Conservation (phyloP, 768 basidiomycete genomes). For the Kwoniella sp. region DNA sequence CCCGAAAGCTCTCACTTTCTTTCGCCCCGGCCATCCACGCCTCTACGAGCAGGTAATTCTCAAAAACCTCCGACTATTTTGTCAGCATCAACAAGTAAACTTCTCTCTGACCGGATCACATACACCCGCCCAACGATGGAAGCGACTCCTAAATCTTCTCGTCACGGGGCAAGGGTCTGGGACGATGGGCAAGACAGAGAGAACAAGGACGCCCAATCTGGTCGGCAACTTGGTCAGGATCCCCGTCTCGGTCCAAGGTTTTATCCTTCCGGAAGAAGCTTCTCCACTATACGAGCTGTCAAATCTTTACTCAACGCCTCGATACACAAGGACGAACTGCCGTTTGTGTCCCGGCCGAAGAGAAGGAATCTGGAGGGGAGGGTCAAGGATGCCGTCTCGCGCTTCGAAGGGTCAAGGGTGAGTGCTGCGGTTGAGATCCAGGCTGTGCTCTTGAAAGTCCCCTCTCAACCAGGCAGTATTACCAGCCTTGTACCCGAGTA, state of each 20-base stretch:
- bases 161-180: too few relatives aligned
- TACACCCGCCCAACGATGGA: not conserved
- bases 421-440: too few relatives aligned
- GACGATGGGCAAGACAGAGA: too few relatives aligned
- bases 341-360: not conserved
- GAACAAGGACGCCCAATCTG: not conserved
- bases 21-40: not conserved
- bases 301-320: not conserved
- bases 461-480: too few relatives aligned
- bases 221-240: too few relatives aligned
- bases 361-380: conserved; percentile 2
- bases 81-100: conserved; percentile 7
- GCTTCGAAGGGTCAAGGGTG: conserved; percentile 3
- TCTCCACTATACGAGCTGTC: conserved; percentile 5
- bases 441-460: too few relatives aligned
- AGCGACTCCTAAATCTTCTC: too few relatives aligned
- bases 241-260: conserved; percentile 1
- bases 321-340: not conserved
- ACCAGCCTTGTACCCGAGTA: too few relatives aligned
- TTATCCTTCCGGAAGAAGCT: conserved; percentile 15
- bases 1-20: too few relatives aligned
- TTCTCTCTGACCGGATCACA: not conserved
- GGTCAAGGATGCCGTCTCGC: conserved; percentile 5
- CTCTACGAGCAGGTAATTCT: not conserved
- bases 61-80: not conserved